These are phyloP conservation scores for Citrus trifoliata DNA, from an alignment of 345 rosid genomes.

Conservation along the genomic window DNA sequence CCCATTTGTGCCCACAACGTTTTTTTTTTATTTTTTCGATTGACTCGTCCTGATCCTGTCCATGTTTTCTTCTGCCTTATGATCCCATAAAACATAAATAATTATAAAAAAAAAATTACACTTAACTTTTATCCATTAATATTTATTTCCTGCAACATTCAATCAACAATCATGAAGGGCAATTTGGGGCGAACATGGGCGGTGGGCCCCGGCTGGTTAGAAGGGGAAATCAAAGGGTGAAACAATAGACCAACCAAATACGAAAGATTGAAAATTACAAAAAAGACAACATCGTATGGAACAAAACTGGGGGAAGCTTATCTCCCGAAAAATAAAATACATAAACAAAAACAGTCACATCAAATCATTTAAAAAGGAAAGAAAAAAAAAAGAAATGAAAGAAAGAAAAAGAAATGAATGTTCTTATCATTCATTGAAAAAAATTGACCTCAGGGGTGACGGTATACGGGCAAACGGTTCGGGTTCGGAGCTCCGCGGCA, in stretches of 20 bases:
- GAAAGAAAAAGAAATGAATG: not conserved
- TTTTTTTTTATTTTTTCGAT: not conserved
- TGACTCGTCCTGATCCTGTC: not conserved
- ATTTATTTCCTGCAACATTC: not conserved
- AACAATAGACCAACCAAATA: not conserved
- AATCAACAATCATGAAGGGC: not conserved
- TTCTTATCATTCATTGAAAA: not conserved
- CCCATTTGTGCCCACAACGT: not conserved
- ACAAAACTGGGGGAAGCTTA: not conserved
- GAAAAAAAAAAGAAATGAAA: not conserved
- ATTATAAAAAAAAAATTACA: not conserved
- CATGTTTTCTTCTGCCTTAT: not conserved
- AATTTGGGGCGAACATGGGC: not conserved
- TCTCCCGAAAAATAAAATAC: not conserved
- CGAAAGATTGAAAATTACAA: not conserved
- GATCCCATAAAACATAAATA: not conserved
- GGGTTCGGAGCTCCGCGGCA: conserved; percentile 73
- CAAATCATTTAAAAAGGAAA: not conserved
- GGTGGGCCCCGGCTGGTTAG: not conserved
- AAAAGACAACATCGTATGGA: not conserved
- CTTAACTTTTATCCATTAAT: not conserved
- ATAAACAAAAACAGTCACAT: not conserved
- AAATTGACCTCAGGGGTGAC: conserved; percentile 69
- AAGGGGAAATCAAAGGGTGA: not conserved
- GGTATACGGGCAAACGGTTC: conserved; percentile 41